phyloP scores from a whole-genome alignment of 2,329 filamentous ascomycete genomes.

The Aureobasidium uvarum region DNA sequence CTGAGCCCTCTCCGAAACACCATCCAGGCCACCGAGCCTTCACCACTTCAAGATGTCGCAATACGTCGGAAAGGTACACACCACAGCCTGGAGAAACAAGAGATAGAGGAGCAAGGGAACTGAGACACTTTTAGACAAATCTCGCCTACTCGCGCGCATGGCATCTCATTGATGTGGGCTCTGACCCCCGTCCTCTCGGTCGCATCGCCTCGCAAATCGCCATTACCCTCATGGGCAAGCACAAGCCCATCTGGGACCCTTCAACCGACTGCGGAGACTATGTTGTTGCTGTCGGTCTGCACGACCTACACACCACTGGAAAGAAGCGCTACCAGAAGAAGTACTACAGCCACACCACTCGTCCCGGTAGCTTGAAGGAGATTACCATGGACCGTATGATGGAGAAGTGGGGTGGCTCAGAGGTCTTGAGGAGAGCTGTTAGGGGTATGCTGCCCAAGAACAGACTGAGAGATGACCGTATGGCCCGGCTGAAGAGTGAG shows the following conservation, averaged over 20 bases:
- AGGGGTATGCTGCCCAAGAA: slow-evolving; percentile 99
- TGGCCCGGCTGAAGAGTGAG: slow-evolving; percentile 78
- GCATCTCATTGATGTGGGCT: slow-evolving; percentile 78
- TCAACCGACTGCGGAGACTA: slow-evolving; percentile 99
- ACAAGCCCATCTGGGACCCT: slow-evolving; percentile 97
- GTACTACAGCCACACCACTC: slow-evolving; percentile 92
- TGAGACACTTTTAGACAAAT: slow-evolving; percentile 64
- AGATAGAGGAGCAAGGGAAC: background rate
- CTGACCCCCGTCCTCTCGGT: slow-evolving; percentile 73
- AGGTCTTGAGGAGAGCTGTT: slow-evolving; percentile 88
- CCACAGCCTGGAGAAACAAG: background rate
- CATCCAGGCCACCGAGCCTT: slow-evolving; percentile 15
- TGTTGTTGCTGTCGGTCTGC: slow-evolving; percentile 88
- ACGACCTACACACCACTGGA: slow-evolving; percentile 81
- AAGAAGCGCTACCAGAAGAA: slow-evolving; percentile 91
- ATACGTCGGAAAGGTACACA: slow-evolving; percentile 67
- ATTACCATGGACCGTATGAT: slow-evolving; percentile 96
- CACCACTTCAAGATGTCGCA: slow-evolving; percentile 64
- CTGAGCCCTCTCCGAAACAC: background rate
- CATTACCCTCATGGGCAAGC: slow-evolving; percentile 90
- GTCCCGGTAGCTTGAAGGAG: slow-evolving; percentile 79
- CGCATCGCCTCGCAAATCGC: slow-evolving; percentile 87
- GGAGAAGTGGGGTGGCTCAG: slow-evolving; percentile 87
- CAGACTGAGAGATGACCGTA: slow-evolving; percentile 77
- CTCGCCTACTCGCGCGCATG: slow-evolving; percentile 95